Evolutionary conservation across 805 yeast species (phyloP), one percentile per base, ranked within the genome.

Genomic region (Myxozyma nipponensis): DNA sequence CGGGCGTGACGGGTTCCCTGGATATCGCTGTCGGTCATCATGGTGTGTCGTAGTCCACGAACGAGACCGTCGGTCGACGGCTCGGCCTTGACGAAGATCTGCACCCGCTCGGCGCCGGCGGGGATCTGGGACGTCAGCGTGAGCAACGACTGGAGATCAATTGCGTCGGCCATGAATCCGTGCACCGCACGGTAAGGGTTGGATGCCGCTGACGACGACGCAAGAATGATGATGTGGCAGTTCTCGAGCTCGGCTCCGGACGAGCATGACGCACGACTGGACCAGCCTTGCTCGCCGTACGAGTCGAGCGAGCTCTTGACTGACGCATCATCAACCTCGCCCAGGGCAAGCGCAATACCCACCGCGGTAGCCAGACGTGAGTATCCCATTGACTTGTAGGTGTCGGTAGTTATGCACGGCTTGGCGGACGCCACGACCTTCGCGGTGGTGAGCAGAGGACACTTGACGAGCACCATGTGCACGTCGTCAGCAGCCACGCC

Each of bases 1-100:
- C 58, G 56, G 23, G 58, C 58, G 35, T 54, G 58, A 15, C 58
- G 47, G 32, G 58, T 54, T 18, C 58, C 58, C 46, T 54, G 58
- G 21, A 54, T 54, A 42, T 54, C 58, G 26, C 49, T 43, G 24
- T 54, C 58, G n/a, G 58, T 54, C 58, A 54, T 54, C 58, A 54
- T 54, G 5, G 58, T 54, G 36, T 54, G 58, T 44, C 58, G 42
- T 39, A 46, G 44, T 10, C 58, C 58, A 17, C 58, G 44, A 7
- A 54, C 57, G 24, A 54, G 47, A 24, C 58, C 58, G 26, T 54
- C 58, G 17, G 58, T 54, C 24, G 56, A 44, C 13, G 58, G 58
- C 40, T 54, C 58, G 7, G 58, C 58, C 42, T 54, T 54, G 48
- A 52, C 58, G 26, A 51, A 54, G 39, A 54, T 51, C 46, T 54